Percentiles rank a stretch among this genome's conserved stretches.
phyloP scores from a whole-genome alignment of 108 stramenopile genomes.

The Schizochytrium sp. region DNA sequence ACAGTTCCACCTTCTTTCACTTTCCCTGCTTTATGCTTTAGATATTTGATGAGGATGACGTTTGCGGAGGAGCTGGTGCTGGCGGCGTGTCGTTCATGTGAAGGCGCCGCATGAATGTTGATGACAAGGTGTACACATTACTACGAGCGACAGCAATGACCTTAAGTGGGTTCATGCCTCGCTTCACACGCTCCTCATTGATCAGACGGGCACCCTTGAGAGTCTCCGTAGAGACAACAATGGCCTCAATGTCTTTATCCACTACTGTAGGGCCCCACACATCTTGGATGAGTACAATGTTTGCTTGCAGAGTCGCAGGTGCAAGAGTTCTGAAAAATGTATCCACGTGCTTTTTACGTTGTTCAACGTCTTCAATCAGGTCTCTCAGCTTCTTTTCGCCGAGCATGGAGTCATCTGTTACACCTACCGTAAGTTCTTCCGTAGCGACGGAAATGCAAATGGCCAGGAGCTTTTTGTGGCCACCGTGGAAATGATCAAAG shows the following conservation, averaged over 20 bases:
- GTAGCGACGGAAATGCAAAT: neutral
- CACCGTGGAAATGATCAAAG: conserved; percentile 62
- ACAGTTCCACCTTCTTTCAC: neutral
- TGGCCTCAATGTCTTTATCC: conserved; percentile 56
- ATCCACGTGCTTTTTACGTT: conserved; percentile 4
- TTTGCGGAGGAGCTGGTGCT: too few species aligned
- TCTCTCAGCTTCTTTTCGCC: conserved; percentile 54
- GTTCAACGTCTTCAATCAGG: conserved; percentile 11
- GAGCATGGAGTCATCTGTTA: conserved; percentile 62
- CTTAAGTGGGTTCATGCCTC: conserved; percentile 38
- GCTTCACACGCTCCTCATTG: conserved; percentile 48
- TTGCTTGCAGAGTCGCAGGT: conserved; percentile 35
- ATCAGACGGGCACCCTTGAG: conserved; percentile 51
- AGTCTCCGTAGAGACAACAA: conserved; percentile 60
- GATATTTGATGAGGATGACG: neutral
- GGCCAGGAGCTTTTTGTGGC: conserved; percentile 61
- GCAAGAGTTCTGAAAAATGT: conserved; percentile 29
- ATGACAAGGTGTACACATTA: conserved; percentile 20
- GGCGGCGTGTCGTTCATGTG: neutral
- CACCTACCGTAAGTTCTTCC: conserved; percentile 13
- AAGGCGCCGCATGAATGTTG: conserved; percentile 48
- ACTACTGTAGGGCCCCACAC: conserved; percentile 35
- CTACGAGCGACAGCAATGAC: conserved; percentile 58
- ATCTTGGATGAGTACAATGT: conserved; percentile 10
- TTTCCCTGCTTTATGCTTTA: neutral